Evolutionary conservation across 805 yeast species (phyloP).

Genomic region (Huiozyma sinensis): DNA sequence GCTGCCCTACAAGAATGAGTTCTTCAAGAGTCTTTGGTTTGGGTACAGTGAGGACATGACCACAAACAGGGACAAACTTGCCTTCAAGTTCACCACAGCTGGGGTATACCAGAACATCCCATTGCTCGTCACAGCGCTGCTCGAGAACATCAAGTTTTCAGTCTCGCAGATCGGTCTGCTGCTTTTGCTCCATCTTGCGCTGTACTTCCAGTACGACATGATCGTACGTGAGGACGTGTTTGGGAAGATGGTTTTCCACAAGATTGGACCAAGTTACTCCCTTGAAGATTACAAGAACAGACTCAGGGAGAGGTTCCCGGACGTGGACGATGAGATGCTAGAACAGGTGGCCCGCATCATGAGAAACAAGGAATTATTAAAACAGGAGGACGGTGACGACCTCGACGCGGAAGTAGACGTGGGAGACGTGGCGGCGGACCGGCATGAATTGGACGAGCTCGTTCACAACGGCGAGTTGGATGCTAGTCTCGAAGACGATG

Average conservation of each 20-base stretch:
- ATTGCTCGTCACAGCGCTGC: conserved; percentile 3
- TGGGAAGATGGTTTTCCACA: conserved; percentile 42
- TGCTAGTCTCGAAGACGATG: conserved; percentile 4
- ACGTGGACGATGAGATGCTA: conserved; percentile 25
- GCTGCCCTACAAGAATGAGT: conserved; percentile 31
- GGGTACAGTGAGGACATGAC: conserved; percentile 12
- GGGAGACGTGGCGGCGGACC: conserved; percentile 1
- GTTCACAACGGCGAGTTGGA: conserved; percentile 25
- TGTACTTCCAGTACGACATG: conserved; percentile 58
- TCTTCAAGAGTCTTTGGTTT: conserved; percentile 19
- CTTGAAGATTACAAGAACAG: conserved; percentile 22
- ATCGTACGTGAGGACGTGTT: conserved; percentile 63
- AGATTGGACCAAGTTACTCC: conserved; percentile 40
- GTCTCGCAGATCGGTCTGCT: conserved; percentile 31
- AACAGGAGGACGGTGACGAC: conserved; percentile 4
- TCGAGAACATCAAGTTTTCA: conserved; percentile 20
- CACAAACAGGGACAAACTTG: background rate
- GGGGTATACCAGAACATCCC: background rate
- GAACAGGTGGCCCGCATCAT: conserved; percentile 21
- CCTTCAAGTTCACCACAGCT: background rate
- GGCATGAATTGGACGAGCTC: conserved; percentile 10
- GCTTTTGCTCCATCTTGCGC: conserved; percentile 33
- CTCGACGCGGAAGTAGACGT: background rate
- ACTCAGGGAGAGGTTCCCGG: conserved; percentile 24
- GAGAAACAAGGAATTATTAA: conserved; percentile 21